phyloP scores from a whole-genome alignment of 2,329 filamentous ascomycete species.

The Pezicula carpinea region DNA sequence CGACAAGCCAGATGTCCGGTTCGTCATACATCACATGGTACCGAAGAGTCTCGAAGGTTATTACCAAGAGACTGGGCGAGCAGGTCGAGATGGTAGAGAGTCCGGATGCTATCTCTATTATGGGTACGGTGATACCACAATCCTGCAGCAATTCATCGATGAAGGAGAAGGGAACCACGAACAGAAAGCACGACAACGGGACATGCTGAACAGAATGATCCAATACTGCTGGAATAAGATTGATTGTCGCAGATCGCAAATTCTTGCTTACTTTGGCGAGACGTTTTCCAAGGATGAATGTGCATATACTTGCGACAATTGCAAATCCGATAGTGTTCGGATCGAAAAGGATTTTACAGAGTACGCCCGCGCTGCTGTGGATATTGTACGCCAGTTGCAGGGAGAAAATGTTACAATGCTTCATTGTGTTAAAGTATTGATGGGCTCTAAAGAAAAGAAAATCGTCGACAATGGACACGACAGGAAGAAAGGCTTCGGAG shows the following conservation, averaged over 20 bases:
- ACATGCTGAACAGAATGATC: constrained; percentile 81
- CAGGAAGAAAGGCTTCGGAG: constrained; percentile 53
- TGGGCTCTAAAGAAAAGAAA: constrained; percentile 57
- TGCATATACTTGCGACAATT: constrained; percentile 80
- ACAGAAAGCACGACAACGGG: constrained; percentile 77
- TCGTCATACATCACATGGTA: constrained; percentile 88
- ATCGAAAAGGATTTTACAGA: constrained; percentile 67
- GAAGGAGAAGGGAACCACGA: constrained; percentile 70
- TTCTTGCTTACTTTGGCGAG: constrained; percentile 94
- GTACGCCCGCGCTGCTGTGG: constrained; percentile 66
- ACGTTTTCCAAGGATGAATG: constrained; percentile 70
- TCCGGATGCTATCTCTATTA: constrained; percentile 93
- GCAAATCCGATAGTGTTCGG: constrained; percentile 68
- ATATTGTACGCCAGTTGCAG: constrained; percentile 57
- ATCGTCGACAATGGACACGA: constrained; percentile 41
- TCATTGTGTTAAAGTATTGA: constrained; percentile 80
- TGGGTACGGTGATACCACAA: constrained; percentile 69
- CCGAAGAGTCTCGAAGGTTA: constrained; percentile 97
- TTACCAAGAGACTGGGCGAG: constrained; percentile 95
- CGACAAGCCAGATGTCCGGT: constrained; percentile 93
- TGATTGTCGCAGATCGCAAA: constrained; percentile 82
- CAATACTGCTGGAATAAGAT: constrained; percentile 85
- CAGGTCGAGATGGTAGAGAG: constrained; percentile 81
- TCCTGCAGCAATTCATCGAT: constrained; percentile 75
- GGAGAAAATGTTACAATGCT: constrained; percentile 63